phyloP scores from a whole-genome alignment of 164 flowering plant species.

The Kalanchoe fedtschenkoi region DNA sequence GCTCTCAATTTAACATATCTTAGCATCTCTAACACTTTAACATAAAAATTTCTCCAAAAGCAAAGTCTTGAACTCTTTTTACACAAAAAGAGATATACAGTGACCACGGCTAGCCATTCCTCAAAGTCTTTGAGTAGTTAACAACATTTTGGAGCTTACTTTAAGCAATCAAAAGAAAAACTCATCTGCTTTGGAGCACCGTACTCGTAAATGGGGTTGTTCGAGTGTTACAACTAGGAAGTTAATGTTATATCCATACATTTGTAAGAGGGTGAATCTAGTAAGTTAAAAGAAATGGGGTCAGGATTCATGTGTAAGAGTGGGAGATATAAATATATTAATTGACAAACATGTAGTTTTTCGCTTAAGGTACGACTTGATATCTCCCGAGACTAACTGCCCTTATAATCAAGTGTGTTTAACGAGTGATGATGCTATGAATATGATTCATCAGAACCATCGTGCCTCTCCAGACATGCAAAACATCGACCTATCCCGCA shows the following conservation, averaged over 20 bases:
- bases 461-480: constrained; percentile 9
- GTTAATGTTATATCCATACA: constrained; percentile 71
- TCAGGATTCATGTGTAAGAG: constrained; percentile 58
- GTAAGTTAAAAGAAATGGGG: constrained; percentile 54
- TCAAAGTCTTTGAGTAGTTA: no score
- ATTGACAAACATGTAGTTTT: constrained; percentile 74
- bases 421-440: constrained; percentile 14
- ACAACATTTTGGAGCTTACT: constrained; percentile 89
- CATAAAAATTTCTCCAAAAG: no score
- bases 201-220: constrained; percentile 86
- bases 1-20: no score
- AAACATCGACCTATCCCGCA: constrained; percentile 13
- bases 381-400: constrained; percentile 31
- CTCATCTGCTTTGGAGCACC: constrained; percentile 87
- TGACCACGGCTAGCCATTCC: no score
- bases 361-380: constrained; percentile 98
- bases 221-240: constrained; percentile 64
- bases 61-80: no score
- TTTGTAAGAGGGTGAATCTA: constrained; percentile 45
- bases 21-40: no score
- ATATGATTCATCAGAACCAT: constrained; percentile 10
- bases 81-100: no score
- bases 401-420: constrained; percentile 15
- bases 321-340: constrained; percentile 62
- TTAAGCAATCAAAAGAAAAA: constrained; percentile 83